Evolutionary conservation across 495 filamentous ascomycete genomes (phyloP).

Genomic region (Neohortaea acidophila): DNA sequence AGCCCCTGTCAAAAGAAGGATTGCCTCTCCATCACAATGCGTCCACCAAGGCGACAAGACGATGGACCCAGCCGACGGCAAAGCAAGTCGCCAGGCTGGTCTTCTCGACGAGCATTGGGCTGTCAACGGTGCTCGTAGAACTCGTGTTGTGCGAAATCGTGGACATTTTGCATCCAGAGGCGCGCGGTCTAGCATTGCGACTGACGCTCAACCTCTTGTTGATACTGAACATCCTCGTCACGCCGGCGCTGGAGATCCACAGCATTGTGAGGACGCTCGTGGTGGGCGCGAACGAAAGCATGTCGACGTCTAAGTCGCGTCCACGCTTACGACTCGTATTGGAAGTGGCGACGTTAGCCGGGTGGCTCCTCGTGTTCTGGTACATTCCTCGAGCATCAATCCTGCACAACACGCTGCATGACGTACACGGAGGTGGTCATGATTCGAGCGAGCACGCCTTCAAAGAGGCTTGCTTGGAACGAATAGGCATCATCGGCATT

Average conservation of each 20-base stretch:
- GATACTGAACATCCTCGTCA: conserved; percentile 48
- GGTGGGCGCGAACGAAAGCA: conserved; percentile 43
- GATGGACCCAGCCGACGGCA: conserved; percentile 10
- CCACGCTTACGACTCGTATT: conserved; percentile 40
- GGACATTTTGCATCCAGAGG: conserved; percentile 47
- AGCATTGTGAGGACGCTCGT: conserved; percentile 37
- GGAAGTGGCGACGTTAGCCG: conserved; percentile 39
- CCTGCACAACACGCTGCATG: conserved; percentile 27
- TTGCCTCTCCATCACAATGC: conserved; percentile 33
- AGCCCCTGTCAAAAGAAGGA: conserved; percentile 32
- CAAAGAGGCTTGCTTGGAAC: conserved; percentile 57
- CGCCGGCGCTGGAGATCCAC: conserved; percentile 57
- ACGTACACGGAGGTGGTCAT: conserved; percentile 8
- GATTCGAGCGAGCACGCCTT: conserved; percentile 29
- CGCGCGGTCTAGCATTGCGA: conserved; percentile 44
- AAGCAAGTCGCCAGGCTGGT: conserved; percentile 39
- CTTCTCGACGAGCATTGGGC: conserved; percentile 56
- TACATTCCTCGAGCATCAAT: conserved; percentile 51
- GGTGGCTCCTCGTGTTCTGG: conserved; percentile 61
- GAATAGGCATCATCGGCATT: conserved; percentile 67
- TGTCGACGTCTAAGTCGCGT: conserved; percentile 32
- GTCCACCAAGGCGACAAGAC: conserved; percentile 11
- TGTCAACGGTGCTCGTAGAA: conserved; percentile 58
- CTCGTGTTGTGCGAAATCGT: conserved; percentile 66
- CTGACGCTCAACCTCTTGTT: conserved; percentile 50